These are phyloP conservation scores for Mucor lusitanicus DNA, from an alignment of 371 early-diverging fungal species.

Conservation along the genomic window DNA sequence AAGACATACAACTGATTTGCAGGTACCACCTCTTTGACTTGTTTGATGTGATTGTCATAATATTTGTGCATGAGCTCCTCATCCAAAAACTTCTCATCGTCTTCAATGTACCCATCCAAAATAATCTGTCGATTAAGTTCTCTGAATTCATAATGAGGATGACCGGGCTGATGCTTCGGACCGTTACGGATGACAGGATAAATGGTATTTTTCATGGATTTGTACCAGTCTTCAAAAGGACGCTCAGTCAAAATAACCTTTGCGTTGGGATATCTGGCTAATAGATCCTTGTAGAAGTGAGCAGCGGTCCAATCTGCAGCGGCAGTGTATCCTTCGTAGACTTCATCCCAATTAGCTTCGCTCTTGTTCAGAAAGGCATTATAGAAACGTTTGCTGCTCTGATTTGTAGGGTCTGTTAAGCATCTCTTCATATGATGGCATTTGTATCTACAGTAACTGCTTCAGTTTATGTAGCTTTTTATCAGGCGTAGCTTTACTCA, in stretches of 20 bases:
- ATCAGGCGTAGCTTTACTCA: background rate
- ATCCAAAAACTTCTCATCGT: slow-evolving; percentile 10
- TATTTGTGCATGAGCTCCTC: slow-evolving; percentile 1
- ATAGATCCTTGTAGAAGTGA: slow-evolving; percentile 25
- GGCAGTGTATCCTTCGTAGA: slow-evolving; percentile 26
- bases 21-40: slow-evolving; percentile 8
- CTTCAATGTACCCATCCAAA: slow-evolving; percentile 21
- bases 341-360: slow-evolving; percentile 25
- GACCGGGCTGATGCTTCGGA: background rate
- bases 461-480: background rate
- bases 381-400: background rate
- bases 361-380: slow-evolving; percentile 16
- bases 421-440: background rate
- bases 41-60: slow-evolving; percentile 7
- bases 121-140: slow-evolving; percentile 6
- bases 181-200: background rate
- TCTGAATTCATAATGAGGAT: background rate
- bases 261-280: slow-evolving; percentile 30
- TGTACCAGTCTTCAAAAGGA: slow-evolving; percentile 34
- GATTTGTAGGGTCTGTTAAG: background rate
- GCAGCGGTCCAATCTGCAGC: slow-evolving; percentile 32
- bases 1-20: slow-evolving; percentile 4
- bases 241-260: slow-evolving; percentile 34
- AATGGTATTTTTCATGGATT: slow-evolving; percentile 7
- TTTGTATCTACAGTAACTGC: background rate